Evolutionary conservation across 768 basidiomycete species (phyloP).

Genomic region (Suillus bovinus): DNA sequence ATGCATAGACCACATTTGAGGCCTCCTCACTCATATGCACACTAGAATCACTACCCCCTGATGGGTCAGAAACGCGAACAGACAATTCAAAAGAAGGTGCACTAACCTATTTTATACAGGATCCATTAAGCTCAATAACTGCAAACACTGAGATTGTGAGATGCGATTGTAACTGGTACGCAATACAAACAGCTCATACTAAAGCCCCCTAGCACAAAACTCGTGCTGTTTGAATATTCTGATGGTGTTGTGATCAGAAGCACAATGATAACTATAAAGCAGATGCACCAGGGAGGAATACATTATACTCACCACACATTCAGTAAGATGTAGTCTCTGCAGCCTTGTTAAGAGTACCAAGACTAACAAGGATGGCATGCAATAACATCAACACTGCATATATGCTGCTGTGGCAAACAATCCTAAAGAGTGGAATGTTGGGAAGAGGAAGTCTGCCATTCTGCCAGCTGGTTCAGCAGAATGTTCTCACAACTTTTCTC

Average conservation of each 20-base stretch:
- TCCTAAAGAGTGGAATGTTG: conserved; percentile 39
- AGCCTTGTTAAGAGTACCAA: conserved; percentile 70
- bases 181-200: conserved; percentile 30
- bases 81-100: not conserved
- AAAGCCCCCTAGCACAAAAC: conserved; percentile 38
- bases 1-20: too few relatives aligned
- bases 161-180: not conserved
- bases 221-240: conserved; percentile 37
- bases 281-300: not conserved
- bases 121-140: conserved; percentile 41
- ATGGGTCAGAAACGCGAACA: conserved; percentile 38
- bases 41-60: conserved; percentile 45
- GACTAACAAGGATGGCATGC: conserved; percentile 63
- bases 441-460: too few relatives aligned
- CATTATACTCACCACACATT: conserved; percentile 35
- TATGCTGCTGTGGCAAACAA: conserved; percentile 45
- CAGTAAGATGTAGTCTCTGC: conserved; percentile 47
- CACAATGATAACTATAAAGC: conserved; percentile 37
- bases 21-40: conserved; percentile 75
- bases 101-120: conserved; percentile 38
- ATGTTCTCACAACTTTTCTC: too few relatives aligned
- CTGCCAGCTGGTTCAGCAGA: too few relatives aligned
- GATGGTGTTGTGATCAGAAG: conserved; percentile 39
- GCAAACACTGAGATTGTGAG: conserved; percentile 37
- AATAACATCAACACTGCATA: conserved; percentile 58